Conservation (phyloP, 2,329 filamentous ascomycete species). For the Diaporthe nobilis region DNA sequence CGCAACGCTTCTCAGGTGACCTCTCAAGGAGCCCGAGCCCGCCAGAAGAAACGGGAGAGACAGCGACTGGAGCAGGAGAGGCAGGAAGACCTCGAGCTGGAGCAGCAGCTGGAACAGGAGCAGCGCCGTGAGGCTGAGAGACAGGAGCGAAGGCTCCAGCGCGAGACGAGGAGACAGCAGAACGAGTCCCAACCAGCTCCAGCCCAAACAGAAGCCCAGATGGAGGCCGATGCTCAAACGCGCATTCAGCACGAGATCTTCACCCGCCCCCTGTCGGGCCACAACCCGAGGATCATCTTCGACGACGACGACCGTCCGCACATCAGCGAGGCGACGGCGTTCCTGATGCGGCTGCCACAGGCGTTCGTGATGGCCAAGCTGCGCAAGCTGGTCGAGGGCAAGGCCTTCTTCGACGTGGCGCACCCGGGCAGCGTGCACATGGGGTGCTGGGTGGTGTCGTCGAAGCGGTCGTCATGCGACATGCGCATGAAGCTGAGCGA, state of each 20-base stretch:
- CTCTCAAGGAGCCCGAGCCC: neutral
- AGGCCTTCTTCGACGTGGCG: slow-evolving; percentile 18
- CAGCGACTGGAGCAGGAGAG: slow-evolving; percentile 3
- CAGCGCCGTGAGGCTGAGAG: slow-evolving; percentile 5
- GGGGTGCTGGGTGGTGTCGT: slow-evolving; percentile 31
- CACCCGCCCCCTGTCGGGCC: slow-evolving; percentile 17
- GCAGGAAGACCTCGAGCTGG: slow-evolving; percentile 21
- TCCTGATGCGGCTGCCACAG: slow-evolving; percentile 29
- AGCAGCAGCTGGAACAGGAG: slow-evolving; percentile 18
- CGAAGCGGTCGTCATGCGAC: neutral
- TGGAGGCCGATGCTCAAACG: neutral
- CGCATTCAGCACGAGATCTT: slow-evolving; percentile 17
- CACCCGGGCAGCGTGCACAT: neutral
- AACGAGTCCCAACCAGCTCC: neutral
- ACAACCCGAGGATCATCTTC: neutral
- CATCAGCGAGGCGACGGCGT: slow-evolving; percentile 30
- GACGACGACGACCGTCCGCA: slow-evolving; percentile 16
- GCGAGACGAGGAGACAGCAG: neutral
- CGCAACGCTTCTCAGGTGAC: neutral
- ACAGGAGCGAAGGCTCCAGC: neutral
- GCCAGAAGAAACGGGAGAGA: neutral
- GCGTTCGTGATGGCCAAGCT: neutral
- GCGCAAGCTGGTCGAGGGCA: neutral
- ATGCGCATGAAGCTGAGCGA: slow-evolving; percentile 26
- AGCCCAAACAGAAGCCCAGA: neutral